phyloP scores from a whole-genome alignment of 2,329 filamentous ascomycete genomes.

The Fusarium begoniae region DNA sequence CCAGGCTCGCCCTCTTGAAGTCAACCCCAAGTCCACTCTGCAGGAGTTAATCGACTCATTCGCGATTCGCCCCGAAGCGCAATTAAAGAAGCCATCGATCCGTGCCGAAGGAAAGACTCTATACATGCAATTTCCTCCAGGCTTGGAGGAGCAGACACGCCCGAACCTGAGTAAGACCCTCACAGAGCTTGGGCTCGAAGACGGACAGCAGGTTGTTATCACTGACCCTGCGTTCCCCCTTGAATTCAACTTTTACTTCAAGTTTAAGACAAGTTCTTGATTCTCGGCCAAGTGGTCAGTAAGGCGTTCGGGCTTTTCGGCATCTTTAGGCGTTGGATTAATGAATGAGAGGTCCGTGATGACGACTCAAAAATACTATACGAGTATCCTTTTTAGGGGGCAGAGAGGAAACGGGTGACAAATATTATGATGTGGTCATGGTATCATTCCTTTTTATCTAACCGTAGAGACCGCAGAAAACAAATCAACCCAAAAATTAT shows the following conservation, averaged over 20 bases:
- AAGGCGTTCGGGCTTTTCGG: slow-evolving; percentile 35
- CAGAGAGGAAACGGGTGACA: slow-evolving; percentile 7
- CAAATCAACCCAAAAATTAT: slow-evolving; percentile 31
- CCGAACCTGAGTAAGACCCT: slow-evolving; percentile 84
- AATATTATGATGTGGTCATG: slow-evolving; percentile 42
- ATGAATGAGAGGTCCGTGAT: slow-evolving; percentile 1
- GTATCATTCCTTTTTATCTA: slow-evolving; percentile 49
- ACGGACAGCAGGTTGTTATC: slow-evolving; percentile 90
- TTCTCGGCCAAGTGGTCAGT: neutral
- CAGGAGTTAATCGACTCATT: slow-evolving; percentile 87
- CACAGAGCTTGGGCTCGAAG: slow-evolving; percentile 73
- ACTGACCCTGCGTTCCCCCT: slow-evolving; percentile 90
- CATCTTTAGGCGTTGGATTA: slow-evolving; percentile 44
- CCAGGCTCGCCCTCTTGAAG: slow-evolving; percentile 76
- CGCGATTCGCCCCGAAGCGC: slow-evolving; percentile 83
- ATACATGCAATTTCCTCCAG: slow-evolving; percentile 86
- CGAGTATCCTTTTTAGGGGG: slow-evolving; percentile 45
- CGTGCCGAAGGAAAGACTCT: slow-evolving; percentile 81
- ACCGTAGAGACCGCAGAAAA: slow-evolving; percentile 38
- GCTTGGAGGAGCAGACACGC: slow-evolving; percentile 84
- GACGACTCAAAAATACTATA: slow-evolving; percentile 27
- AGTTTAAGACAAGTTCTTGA: slow-evolving; percentile 51
- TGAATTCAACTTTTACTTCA: slow-evolving; percentile 67
- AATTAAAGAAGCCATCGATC: slow-evolving; percentile 93
- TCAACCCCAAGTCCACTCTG: slow-evolving; percentile 77